Percentiles rank a stretch among this genome's conserved stretches.
Evolutionary conservation across 345 rosid genomes (phyloP).

Genomic region (Brassica carinata): DNA sequence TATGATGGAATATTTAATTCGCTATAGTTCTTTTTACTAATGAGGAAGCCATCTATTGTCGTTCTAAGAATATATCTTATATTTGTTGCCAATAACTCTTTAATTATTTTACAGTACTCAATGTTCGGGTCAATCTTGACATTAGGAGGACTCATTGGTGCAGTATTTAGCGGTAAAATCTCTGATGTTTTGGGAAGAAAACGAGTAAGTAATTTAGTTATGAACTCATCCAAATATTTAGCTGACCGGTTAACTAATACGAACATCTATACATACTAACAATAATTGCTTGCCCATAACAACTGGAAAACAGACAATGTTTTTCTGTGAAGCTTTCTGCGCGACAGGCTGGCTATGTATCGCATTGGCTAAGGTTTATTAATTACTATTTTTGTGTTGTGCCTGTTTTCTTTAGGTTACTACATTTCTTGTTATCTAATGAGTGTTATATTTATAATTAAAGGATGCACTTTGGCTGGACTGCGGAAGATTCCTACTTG

Average conservation of each 20-base stretch:
- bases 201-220: conserved; percentile 19
- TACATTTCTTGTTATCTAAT: neutral
- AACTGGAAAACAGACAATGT: conserved; percentile 54
- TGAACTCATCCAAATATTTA: neutral
- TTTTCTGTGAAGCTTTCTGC: conserved; percentile 53
- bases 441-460: neutral
- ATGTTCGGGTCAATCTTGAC: conserved; percentile 42
- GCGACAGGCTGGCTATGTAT: conserved; percentile 59
- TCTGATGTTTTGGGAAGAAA: conserved; percentile 38
- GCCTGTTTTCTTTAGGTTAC: neutral
- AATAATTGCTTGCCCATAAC: neutral
- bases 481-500: conserved; percentile 33
- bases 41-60: neutral
- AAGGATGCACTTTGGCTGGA: conserved; percentile 39
- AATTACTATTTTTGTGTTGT: neutral
- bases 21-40: neutral
- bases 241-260: neutral
- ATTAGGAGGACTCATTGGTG: conserved; percentile 43
- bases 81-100: neutral
- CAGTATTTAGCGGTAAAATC: conserved; percentile 36
- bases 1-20: neutral
- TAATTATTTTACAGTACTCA: conserved; percentile 29
- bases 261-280: neutral
- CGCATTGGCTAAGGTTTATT: conserved; percentile 50
- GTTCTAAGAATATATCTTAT: neutral